Base-by-base conservation (phyloP, 2,329 filamentous ascomycete species). In the Mollisia scopiformis region DNA sequence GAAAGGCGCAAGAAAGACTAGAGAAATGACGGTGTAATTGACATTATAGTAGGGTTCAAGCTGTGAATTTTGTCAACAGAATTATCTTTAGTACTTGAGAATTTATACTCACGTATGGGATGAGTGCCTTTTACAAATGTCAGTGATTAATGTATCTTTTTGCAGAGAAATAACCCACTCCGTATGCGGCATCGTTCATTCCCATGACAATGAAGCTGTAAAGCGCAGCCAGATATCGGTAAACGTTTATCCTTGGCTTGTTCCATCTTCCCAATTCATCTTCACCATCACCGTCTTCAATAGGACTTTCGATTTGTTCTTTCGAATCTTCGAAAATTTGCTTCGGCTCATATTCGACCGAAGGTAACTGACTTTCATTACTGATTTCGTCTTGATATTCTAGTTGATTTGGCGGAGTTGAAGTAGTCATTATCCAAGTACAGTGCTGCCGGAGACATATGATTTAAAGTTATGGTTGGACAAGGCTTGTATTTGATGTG, bases 1-100 rank as follows among this genome's bases (percentile, higher is more conserved):
- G 52, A 90, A 85, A 0, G 88, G 87, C 0, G 88, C 82, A 7
- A 91, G 78, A 72, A 91, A 91, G 35, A 90, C 75, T 1, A 89
- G 79, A 0, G 88, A 88, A 3, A 91, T 81, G 57, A 88, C 75
- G 3, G 84, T 82, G 71, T 90, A 90, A 49, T 77, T 80, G 46
- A 90, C 75, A 55, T 78, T 60, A 74, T 90, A 90, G 75, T 89
- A 88, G 8, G 74, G 72, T 75, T 88, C 84, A 49, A 88, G 77
- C 81, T 85, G 55, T 56, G 4, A n/a, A 49, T 5, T 2, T 11
- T 3, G 30, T 25, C 6, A 23, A 4, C 3, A 16, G 19, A 54
- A 21, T 11, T 39, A 8, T 31, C 16, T n/a, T 46, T 14, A 43
- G 30, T 7, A 13, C 31, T 37, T 43, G 39, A 21, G 39, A 43